Base-by-base conservation (phyloP, 2,329 filamentous ascomycete genomes). In the Alternaria triticina region DNA sequence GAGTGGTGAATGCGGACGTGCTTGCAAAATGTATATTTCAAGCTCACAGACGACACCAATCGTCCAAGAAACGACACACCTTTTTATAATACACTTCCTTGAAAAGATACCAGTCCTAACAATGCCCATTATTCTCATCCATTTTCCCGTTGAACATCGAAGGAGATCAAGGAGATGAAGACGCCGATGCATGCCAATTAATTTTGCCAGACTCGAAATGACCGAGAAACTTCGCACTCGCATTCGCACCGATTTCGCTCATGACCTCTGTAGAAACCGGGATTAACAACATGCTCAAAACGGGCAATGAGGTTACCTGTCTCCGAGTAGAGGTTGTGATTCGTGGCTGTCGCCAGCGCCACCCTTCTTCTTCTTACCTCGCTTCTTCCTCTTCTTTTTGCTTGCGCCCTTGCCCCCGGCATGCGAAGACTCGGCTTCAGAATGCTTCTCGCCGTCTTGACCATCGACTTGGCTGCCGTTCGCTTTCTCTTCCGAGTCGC, bases 361-460 rank as follows among this genome's bases (percentile, higher is more conserved):
- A 36, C 69, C 68, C 64, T 68, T 70, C 70, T 79, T 78, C 77
- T 80, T 80, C 70, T 79, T 79, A 66, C 75, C 73, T 62, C 70
- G 59, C 70, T 74, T 74, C 75, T 80, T 80, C 27, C 76, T 74
- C 71, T 79, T 77, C 66, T 78, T 79, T 54, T 77, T 78, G 55
- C 71, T 64, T 4, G 55, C 67, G 11, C 67, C 63, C 27, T 76
- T 75, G 25, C 68, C 69, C 2, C 68, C 70, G 2, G 66, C 61
- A 45, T 73, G 68, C 36, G 68, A 64, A 6, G 70, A 73, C 22
- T 68, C 67, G 17, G 65, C 65, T 45, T 74, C 72, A 1, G 71
- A 74, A 30, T 69, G 63, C 25, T 62, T 64, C 7, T 64, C 57
- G 25, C 74, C 74, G 50, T 71, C 65, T 4, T 64, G 59, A 58